A percentile compares a stretch with the other conserved stretches of the same genome.
phyloP scores from a whole-genome alignment of 176 grass and related monocot species.

The Oryza australiensis region DNA sequence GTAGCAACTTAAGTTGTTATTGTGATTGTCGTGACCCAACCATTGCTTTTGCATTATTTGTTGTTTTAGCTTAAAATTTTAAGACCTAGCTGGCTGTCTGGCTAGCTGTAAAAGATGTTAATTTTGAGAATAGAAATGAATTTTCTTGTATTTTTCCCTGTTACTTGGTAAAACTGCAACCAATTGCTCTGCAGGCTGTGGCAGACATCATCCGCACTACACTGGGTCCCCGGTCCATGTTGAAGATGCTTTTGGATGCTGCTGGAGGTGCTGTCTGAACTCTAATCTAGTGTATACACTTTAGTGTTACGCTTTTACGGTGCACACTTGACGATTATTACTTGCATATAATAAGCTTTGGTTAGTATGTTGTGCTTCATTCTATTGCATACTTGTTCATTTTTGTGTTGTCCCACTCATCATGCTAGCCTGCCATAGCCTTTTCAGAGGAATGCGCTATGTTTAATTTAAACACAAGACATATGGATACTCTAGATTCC shows the following conservation, averaged over 20 bases:
- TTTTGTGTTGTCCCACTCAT: not conserved
- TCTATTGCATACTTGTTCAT: not conserved
- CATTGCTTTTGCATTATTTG: conserved; percentile 12
- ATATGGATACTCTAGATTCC: not conserved
- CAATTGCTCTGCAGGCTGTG: conserved; percentile 64
- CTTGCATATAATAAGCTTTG: conserved; percentile 6
- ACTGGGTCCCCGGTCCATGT: conserved; percentile 92
- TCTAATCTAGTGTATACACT: not conserved
- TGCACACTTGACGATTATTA: not conserved
- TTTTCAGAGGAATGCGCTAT: not conserved
- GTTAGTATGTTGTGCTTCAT: not conserved
- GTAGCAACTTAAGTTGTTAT: not conserved
- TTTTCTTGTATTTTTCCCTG: conserved; percentile 3
- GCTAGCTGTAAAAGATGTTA: not conserved
- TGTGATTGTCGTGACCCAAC: not conserved
- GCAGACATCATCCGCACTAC: conserved; percentile 96
- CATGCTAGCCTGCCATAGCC: not conserved
- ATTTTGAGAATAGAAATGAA: not conserved
- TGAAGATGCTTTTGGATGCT: conserved; percentile 99
- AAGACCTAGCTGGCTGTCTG: no score
- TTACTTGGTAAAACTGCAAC: not conserved
- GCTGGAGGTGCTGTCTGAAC: conserved; percentile 55
- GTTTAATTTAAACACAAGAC: conserved; percentile 13
- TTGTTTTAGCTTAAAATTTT: not conserved
- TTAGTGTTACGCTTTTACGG: not conserved